Percentiles rank a stretch among this genome's conserved stretches.
Evolutionary conservation across 2,329 filamentous ascomycete species (phyloP).

Genomic region (Ceratocystis papillata): DNA sequence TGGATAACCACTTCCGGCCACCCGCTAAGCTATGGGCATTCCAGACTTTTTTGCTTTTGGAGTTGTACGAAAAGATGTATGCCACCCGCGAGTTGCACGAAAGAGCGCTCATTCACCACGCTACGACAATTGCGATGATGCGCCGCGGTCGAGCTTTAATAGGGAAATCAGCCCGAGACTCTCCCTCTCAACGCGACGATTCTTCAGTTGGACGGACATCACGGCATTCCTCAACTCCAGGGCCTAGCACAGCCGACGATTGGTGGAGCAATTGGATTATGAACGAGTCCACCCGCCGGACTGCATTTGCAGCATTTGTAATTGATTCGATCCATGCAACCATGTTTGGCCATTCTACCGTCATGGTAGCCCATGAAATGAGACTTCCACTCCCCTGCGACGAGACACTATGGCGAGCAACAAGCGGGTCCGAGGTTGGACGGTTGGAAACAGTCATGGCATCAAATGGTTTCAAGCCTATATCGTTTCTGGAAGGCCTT

Average conservation of each 20-base stretch:
- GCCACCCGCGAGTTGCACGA: constrained; percentile 86
- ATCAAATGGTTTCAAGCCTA: constrained; percentile 70
- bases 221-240: constrained; percentile 50
- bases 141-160: constrained; percentile 83
- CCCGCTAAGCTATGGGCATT: constrained; percentile 95
- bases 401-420: constrained; percentile 83
- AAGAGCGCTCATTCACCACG: constrained; percentile 90
- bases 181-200: constrained; percentile 61
- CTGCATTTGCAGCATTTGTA: constrained; percentile 87
- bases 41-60: constrained; percentile 76
- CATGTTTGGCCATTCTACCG: constrained; percentile 94
- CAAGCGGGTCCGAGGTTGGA: constrained; percentile 74
- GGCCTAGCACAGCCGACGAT: constrained; percentile 63
- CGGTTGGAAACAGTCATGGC: constrained; percentile 70
- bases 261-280: constrained; percentile 97
- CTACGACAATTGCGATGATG: constrained; percentile 91
- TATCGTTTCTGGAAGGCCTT: constrained; percentile 80
- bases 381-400: constrained; percentile 83
- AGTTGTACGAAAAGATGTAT: constrained; percentile 97
- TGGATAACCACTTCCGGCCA: constrained; percentile 77
- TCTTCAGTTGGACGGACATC: constrained; percentile 39
- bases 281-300: constrained; percentile 78
- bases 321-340: constrained; percentile 93
- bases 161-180: constrained; percentile 70
- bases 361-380: constrained; percentile 96